phyloP scores from a whole-genome alignment of 805 yeast genomes.

The Nakazawaea laoshanensis region DNA sequence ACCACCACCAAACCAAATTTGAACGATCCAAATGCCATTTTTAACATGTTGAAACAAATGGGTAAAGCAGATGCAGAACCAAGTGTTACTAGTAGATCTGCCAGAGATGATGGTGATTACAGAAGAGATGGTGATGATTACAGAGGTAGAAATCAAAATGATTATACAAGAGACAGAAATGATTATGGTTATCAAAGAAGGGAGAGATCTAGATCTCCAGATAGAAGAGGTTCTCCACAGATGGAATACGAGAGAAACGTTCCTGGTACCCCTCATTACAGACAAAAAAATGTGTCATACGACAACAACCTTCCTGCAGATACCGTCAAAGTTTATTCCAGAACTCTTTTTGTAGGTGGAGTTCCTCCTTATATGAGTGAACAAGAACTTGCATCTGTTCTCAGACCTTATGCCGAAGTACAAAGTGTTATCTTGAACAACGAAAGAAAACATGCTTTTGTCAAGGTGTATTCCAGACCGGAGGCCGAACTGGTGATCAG shows the following conservation, averaged over 20 bases:
- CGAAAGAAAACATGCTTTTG: constrained; percentile 93
- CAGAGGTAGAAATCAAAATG: constrained; percentile 23
- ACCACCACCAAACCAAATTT: constrained; percentile 12
- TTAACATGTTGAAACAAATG: constrained; percentile 48
- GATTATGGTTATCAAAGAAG: not conserved
- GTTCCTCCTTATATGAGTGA: constrained; percentile 81
- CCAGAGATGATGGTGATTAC: no score
- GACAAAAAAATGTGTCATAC: constrained; percentile 63
- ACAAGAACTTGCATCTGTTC: constrained; percentile 52
- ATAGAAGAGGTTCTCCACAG: not conserved
- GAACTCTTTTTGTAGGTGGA: constrained; percentile 93
- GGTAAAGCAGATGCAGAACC: constrained; percentile 13
- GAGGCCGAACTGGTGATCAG: constrained; percentile 84
- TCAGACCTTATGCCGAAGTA: constrained; percentile 84
- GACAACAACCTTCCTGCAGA: constrained; percentile 73
- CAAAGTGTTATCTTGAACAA: constrained; percentile 83
- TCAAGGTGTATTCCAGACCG: constrained; percentile 81
- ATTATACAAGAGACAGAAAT: constrained; percentile 8
- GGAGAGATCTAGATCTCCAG: not conserved
- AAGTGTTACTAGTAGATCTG: constrained; percentile 11
- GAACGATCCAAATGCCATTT: constrained; percentile 32
- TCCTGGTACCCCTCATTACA: constrained; percentile 67
- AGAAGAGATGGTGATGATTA: constrained; percentile 50
- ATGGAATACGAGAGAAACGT: constrained; percentile 50
- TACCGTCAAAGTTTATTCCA: constrained; percentile 70